Conservation (phyloP, 2,329 filamentous ascomycete genomes). For the Hypoxylon rubiginosum region DNA sequence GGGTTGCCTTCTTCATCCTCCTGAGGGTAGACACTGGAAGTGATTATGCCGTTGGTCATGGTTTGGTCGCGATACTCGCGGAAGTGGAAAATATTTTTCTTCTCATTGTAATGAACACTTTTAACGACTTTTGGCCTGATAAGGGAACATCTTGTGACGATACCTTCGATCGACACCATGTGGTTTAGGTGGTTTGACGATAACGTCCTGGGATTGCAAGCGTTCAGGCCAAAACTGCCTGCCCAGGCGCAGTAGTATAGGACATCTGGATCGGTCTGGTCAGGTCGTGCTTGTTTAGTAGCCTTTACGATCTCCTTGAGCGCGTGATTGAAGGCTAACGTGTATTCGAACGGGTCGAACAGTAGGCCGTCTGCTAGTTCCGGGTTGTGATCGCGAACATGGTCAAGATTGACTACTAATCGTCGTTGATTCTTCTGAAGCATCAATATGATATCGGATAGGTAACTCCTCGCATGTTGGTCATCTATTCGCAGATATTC, state of each 20-base stretch:
- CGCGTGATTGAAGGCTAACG: conserved; percentile 88
- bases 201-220: conserved; percentile 93
- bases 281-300: conserved; percentile 79
- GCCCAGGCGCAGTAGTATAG: conserved; percentile 98
- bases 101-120: conserved; percentile 96
- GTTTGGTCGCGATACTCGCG: conserved; percentile 96
- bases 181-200: conserved; percentile 91
- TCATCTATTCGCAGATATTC: conserved; percentile 57
- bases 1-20: conserved; percentile 95
- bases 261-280: conserved; percentile 82
- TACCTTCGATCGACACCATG: conserved; percentile 97
- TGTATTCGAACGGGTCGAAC: conserved; percentile 88
- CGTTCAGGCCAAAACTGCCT: conserved; percentile 93
- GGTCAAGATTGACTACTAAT: conserved; percentile 84
- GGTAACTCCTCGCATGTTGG: conserved; percentile 77
- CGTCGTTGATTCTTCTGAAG: conserved; percentile 75
- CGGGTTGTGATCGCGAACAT: conserved; percentile 87
- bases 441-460: conserved; percentile 87
- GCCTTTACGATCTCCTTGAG: conserved; percentile 90
- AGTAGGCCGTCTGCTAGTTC: conserved; percentile 85
- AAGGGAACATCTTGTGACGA: conserved; percentile 95
- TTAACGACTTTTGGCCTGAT: conserved; percentile 98
- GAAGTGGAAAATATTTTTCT: conserved; percentile 86
- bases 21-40: conserved; percentile 91
- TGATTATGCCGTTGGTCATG: conserved; percentile 92